A percentile compares a stretch with the other conserved stretches of the same genome.
These are phyloP conservation scores for Alternaria conjuncta DNA, from an alignment of 2,329 filamentous ascomycete genomes.

Conservation along the genomic window DNA sequence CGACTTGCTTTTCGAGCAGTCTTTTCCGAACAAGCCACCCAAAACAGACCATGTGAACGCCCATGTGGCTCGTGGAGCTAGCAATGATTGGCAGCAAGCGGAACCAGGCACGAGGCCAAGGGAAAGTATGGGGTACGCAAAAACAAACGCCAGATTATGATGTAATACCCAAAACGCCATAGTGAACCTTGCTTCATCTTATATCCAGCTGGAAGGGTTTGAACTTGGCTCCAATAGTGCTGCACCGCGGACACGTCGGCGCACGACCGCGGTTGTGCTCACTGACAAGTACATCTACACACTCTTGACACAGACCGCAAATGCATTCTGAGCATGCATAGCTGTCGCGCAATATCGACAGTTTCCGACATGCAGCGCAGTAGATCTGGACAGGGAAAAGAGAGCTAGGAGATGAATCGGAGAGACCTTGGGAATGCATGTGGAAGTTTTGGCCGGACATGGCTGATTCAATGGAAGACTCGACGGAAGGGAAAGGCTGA, in stretches of 20 bases:
- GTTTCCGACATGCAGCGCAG: slow-evolving; percentile 82
- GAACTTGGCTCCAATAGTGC: slow-evolving; percentile 78
- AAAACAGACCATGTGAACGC: slow-evolving; percentile 19
- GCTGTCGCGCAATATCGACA: slow-evolving; percentile 79
- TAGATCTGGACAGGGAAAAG: slow-evolving; percentile 76
- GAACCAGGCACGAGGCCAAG: slow-evolving; percentile 8
- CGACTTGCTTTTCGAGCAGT: slow-evolving; percentile 6
- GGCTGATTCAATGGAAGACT: slow-evolving; percentile 72
- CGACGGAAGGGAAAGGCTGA: slow-evolving; percentile 87
- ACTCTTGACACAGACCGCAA: slow-evolving; percentile 87
- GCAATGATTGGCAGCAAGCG: slow-evolving; percentile 13
- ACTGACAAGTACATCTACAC: slow-evolving; percentile 79
- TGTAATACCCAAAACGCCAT: slow-evolving; percentile 9
- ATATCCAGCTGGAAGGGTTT: slow-evolving; percentile 88
- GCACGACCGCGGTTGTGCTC: slow-evolving; percentile 74
- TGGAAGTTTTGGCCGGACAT: slow-evolving; percentile 75
- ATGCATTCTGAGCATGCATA: slow-evolving; percentile 97
- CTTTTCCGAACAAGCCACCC: neutral
- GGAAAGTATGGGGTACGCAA: neutral
- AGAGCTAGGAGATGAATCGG: slow-evolving; percentile 66
- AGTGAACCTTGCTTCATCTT: slow-evolving; percentile 57
- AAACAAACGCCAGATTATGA: slow-evolving; percentile 20
- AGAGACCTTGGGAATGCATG: slow-evolving; percentile 58
- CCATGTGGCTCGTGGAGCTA: slow-evolving; percentile 27
- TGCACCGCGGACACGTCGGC: slow-evolving; percentile 77